Conservation (phyloP, 371 early-diverging fungal genomes). For the Mortierella sp. region DNA sequence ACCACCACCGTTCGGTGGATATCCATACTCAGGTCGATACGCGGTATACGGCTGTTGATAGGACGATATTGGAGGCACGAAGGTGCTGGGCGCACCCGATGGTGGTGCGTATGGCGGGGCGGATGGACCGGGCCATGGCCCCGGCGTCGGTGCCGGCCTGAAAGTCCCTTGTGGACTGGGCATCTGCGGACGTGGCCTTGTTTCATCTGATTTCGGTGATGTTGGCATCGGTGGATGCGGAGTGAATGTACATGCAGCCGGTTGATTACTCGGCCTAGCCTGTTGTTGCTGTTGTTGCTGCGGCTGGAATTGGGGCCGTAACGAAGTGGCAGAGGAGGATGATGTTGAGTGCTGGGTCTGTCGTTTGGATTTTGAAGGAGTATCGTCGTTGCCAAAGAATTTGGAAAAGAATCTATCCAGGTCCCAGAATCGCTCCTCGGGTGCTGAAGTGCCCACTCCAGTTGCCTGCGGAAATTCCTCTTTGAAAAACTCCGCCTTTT, state of each 20-base stretch:
- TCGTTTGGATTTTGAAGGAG: constrained; percentile 1
- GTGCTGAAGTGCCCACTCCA: not conserved
- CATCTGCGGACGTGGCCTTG: not conserved
- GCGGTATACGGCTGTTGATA: no score
- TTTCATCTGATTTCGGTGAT: constrained; percentile 4
- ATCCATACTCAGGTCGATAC: no score
- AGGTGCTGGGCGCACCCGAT: not conserved
- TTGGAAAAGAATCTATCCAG: constrained; percentile 48
- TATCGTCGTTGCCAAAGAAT: constrained; percentile 11
- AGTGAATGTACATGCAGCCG: constrained; percentile 1
- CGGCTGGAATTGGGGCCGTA: constrained; percentile 2
- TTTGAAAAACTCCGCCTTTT: constrained; percentile 10
- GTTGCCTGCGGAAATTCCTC: constrained; percentile 17
- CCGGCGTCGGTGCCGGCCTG: not conserved
- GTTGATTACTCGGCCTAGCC: not conserved
- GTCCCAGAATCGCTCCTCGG: constrained; percentile 16
- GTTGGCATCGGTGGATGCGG: constrained; percentile 9
- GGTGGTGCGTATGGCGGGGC: constrained; percentile 1
- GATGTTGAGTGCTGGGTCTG: constrained; percentile 1
- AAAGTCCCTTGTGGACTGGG: not conserved
- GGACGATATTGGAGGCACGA: not conserved
- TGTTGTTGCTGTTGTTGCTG: constrained; percentile 12
- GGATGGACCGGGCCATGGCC: not conserved
- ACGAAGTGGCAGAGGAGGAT: not conserved
- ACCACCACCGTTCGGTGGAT: no score